These are phyloP conservation scores for Cladosporium sp. DNA, from an alignment of 2,329 filamentous ascomycete genomes.

Conservation along the genomic window DNA sequence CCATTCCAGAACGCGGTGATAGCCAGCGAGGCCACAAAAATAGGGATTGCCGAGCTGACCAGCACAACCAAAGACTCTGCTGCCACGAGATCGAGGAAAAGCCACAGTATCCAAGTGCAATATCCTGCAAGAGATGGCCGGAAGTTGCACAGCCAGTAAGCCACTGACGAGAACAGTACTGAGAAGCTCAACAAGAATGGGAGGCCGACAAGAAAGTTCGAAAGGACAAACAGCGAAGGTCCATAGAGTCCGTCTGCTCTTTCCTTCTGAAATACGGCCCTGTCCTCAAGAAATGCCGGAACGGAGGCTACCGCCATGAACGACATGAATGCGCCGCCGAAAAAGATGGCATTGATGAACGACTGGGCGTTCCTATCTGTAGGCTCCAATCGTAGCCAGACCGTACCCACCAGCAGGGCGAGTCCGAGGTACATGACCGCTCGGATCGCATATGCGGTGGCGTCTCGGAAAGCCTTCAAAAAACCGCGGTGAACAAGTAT, in stretches of 20 bases:
- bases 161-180: slow-evolving; percentile 70
- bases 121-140: slow-evolving; percentile 64
- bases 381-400: slow-evolving; percentile 72
- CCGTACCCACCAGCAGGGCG: slow-evolving; percentile 83
- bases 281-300: slow-evolving; percentile 78
- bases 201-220: slow-evolving; percentile 80
- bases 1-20: slow-evolving; percentile 83
- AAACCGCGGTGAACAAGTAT: too few relatives aligned
- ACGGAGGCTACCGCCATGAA: slow-evolving; percentile 73
- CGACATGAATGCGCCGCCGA: slow-evolving; percentile 54
- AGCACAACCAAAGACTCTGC: slow-evolving; percentile 82
- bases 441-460: too few relatives aligned
- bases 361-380: slow-evolving; percentile 74
- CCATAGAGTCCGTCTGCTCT: slow-evolving; percentile 79
- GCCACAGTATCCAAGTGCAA: slow-evolving; percentile 77
- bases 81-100: slow-evolving; percentile 80
- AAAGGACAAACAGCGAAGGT: slow-evolving; percentile 67
- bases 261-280: slow-evolving; percentile 71
- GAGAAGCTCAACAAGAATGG: slow-evolving; percentile 80
- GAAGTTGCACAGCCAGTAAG: slow-evolving; percentile 81
- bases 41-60: slow-evolving; percentile 69
- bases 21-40: slow-evolving; percentile 77
- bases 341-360: slow-evolving; percentile 75
- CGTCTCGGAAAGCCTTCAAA: too few relatives aligned
- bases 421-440: slow-evolving; percentile 57